A percentile compares a stretch with the other conserved stretches of the same genome.
These are phyloP conservation scores for Verticillium nubilum DNA, from an alignment of 2,329 filamentous ascomycete species.

Conservation along the genomic window DNA sequence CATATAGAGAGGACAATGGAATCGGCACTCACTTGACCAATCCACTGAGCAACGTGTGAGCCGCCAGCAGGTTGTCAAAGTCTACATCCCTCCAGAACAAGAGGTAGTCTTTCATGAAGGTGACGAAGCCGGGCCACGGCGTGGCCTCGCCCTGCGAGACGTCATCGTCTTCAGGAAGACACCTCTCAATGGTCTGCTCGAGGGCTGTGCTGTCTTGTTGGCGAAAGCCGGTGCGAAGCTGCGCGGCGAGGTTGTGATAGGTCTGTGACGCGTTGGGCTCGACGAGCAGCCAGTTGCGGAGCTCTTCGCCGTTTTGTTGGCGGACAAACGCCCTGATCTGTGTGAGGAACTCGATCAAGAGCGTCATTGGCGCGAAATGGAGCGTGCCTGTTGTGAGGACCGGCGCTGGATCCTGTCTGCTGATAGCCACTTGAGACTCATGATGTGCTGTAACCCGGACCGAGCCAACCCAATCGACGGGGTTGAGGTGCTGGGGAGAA, in stretches of 20 bases:
- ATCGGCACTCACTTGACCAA: constrained; percentile 62
- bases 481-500: too few species aligned
- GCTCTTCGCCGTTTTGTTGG: constrained; percentile 55
- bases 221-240: constrained; percentile 59
- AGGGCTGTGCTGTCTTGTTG: constrained; percentile 43
- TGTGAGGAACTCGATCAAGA: constrained; percentile 62
- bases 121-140: constrained; percentile 70
- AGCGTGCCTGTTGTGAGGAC: not conserved
- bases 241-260: constrained; percentile 62
- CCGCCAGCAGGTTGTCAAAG: constrained; percentile 66
- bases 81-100: constrained; percentile 77
- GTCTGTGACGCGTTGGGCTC: constrained; percentile 64
- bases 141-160: constrained; percentile 58
- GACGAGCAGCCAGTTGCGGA: constrained; percentile 68
- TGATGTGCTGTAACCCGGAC: too few species aligned
- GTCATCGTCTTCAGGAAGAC: constrained; percentile 60
- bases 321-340: constrained; percentile 59
- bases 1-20: not conserved
- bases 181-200: constrained; percentile 56
- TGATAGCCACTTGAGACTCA: too few species aligned
- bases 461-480: too few species aligned
- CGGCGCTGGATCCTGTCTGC: not conserved
- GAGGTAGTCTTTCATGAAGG: constrained; percentile 78
- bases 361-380: constrained; percentile 40
- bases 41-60: constrained; percentile 68